Evolutionary conservation across 768 basidiomycete genomes (phyloP).

Genomic region (Auricularia sp.): DNA sequence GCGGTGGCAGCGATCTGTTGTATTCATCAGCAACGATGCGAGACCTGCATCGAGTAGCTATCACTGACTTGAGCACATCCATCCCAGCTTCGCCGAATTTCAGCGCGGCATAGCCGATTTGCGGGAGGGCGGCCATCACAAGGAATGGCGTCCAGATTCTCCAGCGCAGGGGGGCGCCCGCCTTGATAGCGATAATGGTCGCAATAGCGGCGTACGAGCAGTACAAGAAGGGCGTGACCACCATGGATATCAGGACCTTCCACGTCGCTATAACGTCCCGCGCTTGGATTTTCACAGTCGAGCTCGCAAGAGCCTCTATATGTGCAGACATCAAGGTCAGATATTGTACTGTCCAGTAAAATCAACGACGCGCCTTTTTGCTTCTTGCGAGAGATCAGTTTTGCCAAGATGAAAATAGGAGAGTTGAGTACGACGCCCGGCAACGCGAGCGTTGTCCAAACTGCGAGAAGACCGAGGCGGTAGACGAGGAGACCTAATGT

Average conservation of each 20-base stretch:
- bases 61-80: slow-evolving; percentile 88
- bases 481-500: slow-evolving; percentile 76
- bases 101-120: slow-evolving; percentile 85
- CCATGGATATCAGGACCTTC: slow-evolving; percentile 92
- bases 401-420: slow-evolving; percentile 87
- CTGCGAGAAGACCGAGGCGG: slow-evolving; percentile 60
- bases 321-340: background rate
- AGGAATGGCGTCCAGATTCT: slow-evolving; percentile 68
- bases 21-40: background rate
- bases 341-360: background rate
- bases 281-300: slow-evolving; percentile 90
- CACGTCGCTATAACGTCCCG: slow-evolving; percentile 95
- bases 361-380: slow-evolving; percentile 55
- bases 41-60: background rate
- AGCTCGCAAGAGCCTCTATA: slow-evolving; percentile 89
- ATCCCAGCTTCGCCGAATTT: slow-evolving; percentile 98
- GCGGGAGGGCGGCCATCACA: slow-evolving; percentile 63
- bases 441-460: slow-evolving; percentile 78
- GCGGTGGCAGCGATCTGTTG: slow-evolving; percentile 74
- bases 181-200: slow-evolving; percentile 57
- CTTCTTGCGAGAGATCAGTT: slow-evolving; percentile 76
- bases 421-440: slow-evolving; percentile 88
- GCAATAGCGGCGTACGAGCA: slow-evolving; percentile 72
- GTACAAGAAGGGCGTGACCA: slow-evolving; percentile 82
- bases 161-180: slow-evolving; percentile 51